Evolutionary conservation across 177 flowering plant genomes (phyloP).

Genomic region (Vitis hybrid): DNA sequence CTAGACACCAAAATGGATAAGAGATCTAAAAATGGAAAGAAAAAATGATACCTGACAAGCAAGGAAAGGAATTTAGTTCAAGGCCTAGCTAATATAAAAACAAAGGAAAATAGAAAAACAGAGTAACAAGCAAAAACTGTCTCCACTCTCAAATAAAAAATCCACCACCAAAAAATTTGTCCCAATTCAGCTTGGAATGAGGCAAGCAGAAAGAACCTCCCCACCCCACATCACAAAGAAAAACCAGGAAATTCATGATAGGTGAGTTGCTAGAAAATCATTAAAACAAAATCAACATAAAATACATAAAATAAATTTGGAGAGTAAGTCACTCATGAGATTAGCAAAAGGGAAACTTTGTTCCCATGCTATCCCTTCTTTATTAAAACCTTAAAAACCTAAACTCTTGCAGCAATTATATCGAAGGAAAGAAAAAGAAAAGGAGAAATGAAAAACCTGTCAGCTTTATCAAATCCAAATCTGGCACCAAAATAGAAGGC

Average conservation of each 20-base stretch:
- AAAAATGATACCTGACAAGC: neutral
- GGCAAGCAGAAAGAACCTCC: no score
- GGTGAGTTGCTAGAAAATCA: no score
- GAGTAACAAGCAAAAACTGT: no score
- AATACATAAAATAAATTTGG: no score
- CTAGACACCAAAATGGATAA: neutral
- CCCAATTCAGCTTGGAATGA: no score
- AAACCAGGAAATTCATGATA: no score
- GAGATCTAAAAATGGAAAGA: neutral
- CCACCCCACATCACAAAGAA: no score
- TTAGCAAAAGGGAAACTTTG: neutral
- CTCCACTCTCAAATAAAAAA: no score
- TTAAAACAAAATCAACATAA: no score
- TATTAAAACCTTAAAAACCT: neutral
- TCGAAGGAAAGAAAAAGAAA: neutral
- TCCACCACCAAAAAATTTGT: no score
- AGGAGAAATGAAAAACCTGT: constrained; percentile 23
- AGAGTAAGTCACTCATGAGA: no score
- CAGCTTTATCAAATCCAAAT: constrained; percentile 43
- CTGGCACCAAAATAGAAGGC: constrained; percentile 41
- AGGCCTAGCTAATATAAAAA: neutral
- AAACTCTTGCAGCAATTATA: neutral
- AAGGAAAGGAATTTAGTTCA: neutral
- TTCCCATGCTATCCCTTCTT: no score
- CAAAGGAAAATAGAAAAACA: neutral